Percentiles rank a stretch among this genome's conserved stretches.
Conservation (phyloP, 192 early-diverging fungal species). For the Backusella psychrophila region DNA sequence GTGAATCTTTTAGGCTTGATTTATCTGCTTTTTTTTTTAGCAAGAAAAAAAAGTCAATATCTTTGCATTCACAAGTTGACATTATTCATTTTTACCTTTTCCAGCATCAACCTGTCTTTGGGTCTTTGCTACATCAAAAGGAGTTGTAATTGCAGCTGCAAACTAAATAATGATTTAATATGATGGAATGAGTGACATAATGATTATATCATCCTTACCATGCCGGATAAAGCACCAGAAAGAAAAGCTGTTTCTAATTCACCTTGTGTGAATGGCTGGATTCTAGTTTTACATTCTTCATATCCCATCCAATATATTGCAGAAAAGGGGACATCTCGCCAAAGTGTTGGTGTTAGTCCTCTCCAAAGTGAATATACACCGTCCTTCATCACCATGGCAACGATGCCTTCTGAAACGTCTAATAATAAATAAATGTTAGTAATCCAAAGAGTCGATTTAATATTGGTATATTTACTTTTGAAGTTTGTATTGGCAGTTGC, state of each 20-base stretch:
- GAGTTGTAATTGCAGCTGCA: constrained; percentile 88
- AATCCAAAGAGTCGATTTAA: neutral
- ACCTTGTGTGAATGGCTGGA: constrained; percentile 18
- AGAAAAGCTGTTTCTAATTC: constrained; percentile 76
- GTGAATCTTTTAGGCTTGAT: constrained; percentile 10
- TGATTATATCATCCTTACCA: constrained; percentile 42
- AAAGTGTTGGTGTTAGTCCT: constrained; percentile 85
- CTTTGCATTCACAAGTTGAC: neutral
- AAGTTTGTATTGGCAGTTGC: constrained; percentile 56
- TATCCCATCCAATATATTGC: constrained; percentile 92
- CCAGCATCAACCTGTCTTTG: constrained; percentile 68
- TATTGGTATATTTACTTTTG: constrained; percentile 19
- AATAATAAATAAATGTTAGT: neutral
- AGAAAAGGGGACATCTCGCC: constrained; percentile 95
- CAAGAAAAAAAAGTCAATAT: neutral
- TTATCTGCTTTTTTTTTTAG: neutral
- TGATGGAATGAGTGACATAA: neutral
- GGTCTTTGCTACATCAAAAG: constrained; percentile 97
- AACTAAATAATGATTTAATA: constrained; percentile 36
- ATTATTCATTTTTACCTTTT: constrained; percentile 12
- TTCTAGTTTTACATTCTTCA: constrained; percentile 69
- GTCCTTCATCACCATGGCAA: constrained; percentile 52
- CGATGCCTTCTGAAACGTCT: constrained; percentile 60
- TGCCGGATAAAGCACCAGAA: constrained; percentile 84
- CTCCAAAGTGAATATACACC: constrained; percentile 76